These are phyloP conservation scores for Leccinum boreale DNA, from an alignment of 768 basidiomycete species.

Conservation along the genomic window DNA sequence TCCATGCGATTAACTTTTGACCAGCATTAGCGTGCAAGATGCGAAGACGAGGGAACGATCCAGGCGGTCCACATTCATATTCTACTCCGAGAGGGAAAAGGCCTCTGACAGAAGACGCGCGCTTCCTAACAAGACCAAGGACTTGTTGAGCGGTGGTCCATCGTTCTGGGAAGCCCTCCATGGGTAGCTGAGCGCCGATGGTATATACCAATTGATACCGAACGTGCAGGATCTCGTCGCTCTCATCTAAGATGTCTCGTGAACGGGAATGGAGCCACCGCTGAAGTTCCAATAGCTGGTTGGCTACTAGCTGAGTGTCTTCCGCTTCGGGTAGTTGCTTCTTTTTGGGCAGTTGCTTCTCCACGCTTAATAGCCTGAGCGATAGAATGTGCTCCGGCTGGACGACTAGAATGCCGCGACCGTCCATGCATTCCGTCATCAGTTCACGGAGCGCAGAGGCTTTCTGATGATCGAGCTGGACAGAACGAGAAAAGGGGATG, in stretches of 20 bases:
- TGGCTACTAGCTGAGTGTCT: conserved; percentile 11
- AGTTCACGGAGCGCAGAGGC: conserved; percentile 1
- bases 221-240: conserved; percentile 40
- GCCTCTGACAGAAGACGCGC: background rate
- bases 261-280: conserved; percentile 18
- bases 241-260: conserved; percentile 3
- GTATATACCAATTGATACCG: conserved; percentile 51
- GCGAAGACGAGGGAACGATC: conserved; percentile 12
- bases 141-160: background rate
- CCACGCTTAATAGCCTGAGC: conserved; percentile 1
- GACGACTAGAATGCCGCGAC: conserved; percentile 40
- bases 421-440: conserved; percentile 30
- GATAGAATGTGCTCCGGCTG: conserved; percentile 28
- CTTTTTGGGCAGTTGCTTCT: conserved; percentile 4
- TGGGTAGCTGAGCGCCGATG: conserved; percentile 25
- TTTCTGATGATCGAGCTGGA: conserved; percentile 1
- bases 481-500: conserved; percentile 31
- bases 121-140: background rate
- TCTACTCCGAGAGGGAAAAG: conserved; percentile 11
- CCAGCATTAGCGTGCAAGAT: conserved; percentile 12
- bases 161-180: background rate
- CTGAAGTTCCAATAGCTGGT: conserved; percentile 19
- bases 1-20: conserved; percentile 3
- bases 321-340: conserved; percentile 3
- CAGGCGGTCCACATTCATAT: conserved; percentile 1